Evolutionary conservation across 148 eudicot species (phyloP).

Genomic region (Rhododendron ferrugineum): DNA sequence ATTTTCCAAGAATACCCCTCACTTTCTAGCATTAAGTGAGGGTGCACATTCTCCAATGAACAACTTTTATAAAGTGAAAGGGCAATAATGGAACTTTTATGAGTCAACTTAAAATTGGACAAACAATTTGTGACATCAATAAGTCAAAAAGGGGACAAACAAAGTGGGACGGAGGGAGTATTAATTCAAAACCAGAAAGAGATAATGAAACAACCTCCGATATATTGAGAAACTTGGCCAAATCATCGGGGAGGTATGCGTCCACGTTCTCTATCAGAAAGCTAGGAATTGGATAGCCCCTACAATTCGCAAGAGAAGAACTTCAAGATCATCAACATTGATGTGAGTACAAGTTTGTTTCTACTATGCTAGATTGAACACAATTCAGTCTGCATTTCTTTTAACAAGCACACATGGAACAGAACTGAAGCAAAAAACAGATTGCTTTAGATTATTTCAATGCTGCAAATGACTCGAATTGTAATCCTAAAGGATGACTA

Average conservation of each 20-base stretch:
- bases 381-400: neutral
- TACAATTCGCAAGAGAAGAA: slow-evolving; percentile 21
- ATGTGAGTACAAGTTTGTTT: neutral
- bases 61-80: too few relatives aligned
- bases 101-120: neutral
- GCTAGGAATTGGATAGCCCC: slow-evolving; percentile 86
- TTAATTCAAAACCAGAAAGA: neutral
- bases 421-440: neutral
- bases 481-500: neutral
- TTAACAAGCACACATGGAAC: neutral
- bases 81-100: neutral
- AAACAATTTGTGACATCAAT: neutral
- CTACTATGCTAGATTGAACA: neutral
- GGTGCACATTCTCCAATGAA: too few relatives aligned
- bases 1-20: too few relatives aligned
- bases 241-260: slow-evolving; percentile 72
- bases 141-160: neutral
- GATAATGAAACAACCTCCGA: slow-evolving; percentile 42
- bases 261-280: slow-evolving; percentile 63
- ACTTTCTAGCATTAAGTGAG: too few relatives aligned
- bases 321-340: neutral
- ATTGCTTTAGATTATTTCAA: neutral
- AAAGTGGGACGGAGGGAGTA: neutral
- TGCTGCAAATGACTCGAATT: neutral
- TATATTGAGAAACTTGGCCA: slow-evolving; percentile 36